Percentiles rank a stretch among this genome's conserved stretches.
phyloP scores from a whole-genome alignment of 495 filamentous ascomycete genomes.

The Letharia lupina region DNA sequence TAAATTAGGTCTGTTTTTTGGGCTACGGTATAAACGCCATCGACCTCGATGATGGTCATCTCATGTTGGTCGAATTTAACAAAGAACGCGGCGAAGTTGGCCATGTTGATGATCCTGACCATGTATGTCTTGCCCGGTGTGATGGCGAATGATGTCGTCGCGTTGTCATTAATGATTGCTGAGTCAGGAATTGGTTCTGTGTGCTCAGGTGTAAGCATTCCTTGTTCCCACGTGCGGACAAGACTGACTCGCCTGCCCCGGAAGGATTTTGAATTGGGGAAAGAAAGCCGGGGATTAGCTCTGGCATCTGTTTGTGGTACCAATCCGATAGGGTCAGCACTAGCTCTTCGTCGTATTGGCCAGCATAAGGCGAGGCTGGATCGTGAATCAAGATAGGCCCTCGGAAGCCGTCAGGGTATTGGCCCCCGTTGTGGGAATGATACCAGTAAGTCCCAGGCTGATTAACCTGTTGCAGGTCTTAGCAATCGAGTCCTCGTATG shows the following conservation, averaged over 20 bases:
- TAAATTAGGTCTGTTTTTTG: conserved; percentile 38
- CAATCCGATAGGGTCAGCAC: conserved; percentile 34
- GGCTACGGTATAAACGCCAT: conserved; percentile 50
- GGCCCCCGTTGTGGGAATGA: conserved; percentile 60
- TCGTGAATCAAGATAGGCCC: conserved; percentile 66
- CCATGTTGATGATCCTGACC: conserved; percentile 69
- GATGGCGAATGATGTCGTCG: conserved; percentile 45
- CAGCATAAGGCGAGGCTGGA: conserved; percentile 48
- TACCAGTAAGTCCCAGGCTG: conserved; percentile 60
- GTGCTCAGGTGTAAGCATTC: not conserved
- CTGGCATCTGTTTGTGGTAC: conserved; percentile 51
- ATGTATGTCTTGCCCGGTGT: conserved; percentile 72
- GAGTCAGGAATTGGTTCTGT: conserved; percentile 10
- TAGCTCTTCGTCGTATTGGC: conserved; percentile 57
- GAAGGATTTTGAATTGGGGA: not conserved
- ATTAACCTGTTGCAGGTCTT: conserved; percentile 13
- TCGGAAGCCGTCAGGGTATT: conserved; percentile 70
- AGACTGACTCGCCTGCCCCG: not conserved
- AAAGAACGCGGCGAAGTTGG: conserved; percentile 58
- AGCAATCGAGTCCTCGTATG: not conserved
- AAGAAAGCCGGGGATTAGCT: conserved; percentile 14
- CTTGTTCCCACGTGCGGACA: not conserved
- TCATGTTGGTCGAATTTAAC: conserved; percentile 69
- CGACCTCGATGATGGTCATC: conserved; percentile 49
- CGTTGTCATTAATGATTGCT: conserved; percentile 12